A percentile compares a stretch with the other conserved stretches of the same genome.
These are phyloP conservation scores for Filobasidium wieringae DNA, from an alignment of 768 basidiomycete species.

Conservation along the genomic window DNA sequence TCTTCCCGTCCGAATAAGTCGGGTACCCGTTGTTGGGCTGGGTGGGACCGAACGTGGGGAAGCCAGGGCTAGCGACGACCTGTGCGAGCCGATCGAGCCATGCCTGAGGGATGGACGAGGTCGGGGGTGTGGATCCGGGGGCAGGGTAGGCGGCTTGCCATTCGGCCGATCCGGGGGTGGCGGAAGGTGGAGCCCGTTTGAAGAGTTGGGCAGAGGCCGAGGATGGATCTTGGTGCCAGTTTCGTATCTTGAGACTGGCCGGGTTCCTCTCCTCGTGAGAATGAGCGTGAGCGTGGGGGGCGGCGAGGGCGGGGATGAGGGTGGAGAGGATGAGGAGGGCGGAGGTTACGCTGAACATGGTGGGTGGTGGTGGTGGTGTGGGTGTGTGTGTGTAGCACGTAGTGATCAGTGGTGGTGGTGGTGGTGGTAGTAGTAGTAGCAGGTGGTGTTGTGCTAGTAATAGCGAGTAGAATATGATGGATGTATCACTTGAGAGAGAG, in stretches of 20 bases:
- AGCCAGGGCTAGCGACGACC: slow-evolving; percentile 41
- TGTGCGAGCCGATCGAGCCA: slow-evolving; percentile 62
- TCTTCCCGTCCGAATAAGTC: slow-evolving; percentile 30
- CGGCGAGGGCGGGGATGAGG: background rate
- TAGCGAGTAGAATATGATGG: no score
- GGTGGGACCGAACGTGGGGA: slow-evolving; percentile 33
- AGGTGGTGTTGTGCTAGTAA: no score
- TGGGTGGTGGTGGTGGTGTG: background rate
- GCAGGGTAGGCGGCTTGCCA: slow-evolving; percentile 57
- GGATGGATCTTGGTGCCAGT: slow-evolving; percentile 8
- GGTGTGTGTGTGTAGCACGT: background rate
- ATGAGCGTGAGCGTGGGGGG: background rate
- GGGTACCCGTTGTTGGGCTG: slow-evolving; percentile 37
- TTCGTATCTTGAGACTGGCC: background rate
- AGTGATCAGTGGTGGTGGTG: background rate
- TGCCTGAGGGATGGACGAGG: slow-evolving; percentile 47
- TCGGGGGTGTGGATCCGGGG: slow-evolving; percentile 43
- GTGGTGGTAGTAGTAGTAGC: background rate
- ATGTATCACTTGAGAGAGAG: no score
- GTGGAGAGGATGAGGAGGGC: background rate
- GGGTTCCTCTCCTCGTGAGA: background rate
- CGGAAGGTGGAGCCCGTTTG: slow-evolving; percentile 3
- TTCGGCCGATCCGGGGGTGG: slow-evolving; percentile 32
- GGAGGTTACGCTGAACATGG: background rate
- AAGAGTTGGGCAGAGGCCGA: slow-evolving; percentile 4